These are phyloP conservation scores for Cokeromyces recurvatus DNA, from an alignment of 371 early-diverging fungal genomes.

Conservation along the genomic window DNA sequence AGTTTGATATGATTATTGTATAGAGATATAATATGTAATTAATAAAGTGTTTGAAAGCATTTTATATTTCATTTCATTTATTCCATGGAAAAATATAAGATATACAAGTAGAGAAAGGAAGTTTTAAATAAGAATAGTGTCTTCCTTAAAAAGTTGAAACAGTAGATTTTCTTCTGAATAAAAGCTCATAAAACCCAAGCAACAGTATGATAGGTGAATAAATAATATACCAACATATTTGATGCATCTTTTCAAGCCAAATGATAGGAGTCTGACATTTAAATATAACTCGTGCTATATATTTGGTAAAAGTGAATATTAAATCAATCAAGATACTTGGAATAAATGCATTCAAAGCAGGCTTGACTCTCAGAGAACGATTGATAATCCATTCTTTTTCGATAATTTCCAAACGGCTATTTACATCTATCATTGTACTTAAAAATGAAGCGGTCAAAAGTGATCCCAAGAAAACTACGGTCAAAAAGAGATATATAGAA, in stretches of 20 bases:
- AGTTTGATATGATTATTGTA: too few species aligned
- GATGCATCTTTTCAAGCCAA: constrained; percentile 28
- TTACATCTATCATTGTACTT: constrained; percentile 24
- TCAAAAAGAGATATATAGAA: constrained; percentile 29
- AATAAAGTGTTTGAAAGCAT: too few species aligned
- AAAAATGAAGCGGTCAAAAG: constrained; percentile 38
- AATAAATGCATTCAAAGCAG: constrained; percentile 20
- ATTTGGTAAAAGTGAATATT: constrained; percentile 12
- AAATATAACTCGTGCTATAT: constrained; percentile 7
- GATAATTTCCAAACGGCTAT: constrained; percentile 12
- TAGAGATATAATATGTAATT: too few species aligned
- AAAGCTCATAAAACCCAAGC: constrained; percentile 18
- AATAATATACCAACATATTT: constrained; percentile 34
- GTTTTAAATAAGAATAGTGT: not conserved
- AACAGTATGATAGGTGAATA: constrained; percentile 31
- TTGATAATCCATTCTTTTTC: constrained; percentile 17
- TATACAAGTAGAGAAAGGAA: too few species aligned
- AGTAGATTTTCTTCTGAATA: too few species aligned
- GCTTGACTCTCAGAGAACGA: constrained; percentile 5
- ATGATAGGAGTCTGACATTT: constrained; percentile 1
- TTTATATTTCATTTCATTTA: too few species aligned
- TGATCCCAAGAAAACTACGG: constrained; percentile 22
- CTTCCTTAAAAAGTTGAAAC: constrained; percentile 2
- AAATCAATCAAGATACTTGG: constrained; percentile 28
- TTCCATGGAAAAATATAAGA: too few species aligned